Conservation (phyloP, 208 protist genomes). For the Wallacemonas collosoma region DNA sequence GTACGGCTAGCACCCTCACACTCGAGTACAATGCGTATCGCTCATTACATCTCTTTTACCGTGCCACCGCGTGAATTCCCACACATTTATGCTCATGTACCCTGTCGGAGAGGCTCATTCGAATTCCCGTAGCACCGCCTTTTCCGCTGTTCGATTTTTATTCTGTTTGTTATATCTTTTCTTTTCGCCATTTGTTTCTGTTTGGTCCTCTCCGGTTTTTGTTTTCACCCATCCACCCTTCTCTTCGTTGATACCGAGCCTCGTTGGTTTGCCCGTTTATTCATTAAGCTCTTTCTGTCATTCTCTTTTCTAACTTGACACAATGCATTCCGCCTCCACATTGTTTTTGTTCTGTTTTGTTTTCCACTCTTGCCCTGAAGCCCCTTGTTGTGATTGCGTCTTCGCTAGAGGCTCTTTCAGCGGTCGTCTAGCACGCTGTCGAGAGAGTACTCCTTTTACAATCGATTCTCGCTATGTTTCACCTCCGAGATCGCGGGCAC, state of each 20-base stretch:
- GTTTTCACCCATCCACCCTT: background rate
- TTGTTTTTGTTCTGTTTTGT: slow-evolving; percentile 21
- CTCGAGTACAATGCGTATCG: no score
- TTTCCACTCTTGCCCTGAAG: background rate
- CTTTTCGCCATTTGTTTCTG: background rate
- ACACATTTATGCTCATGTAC: background rate
- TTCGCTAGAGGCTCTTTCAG: background rate
- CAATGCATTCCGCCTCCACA: background rate
- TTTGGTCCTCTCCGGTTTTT: background rate
- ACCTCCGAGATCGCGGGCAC: slow-evolving; percentile 2
- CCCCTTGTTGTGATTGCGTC: background rate
- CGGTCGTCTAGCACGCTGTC: background rate
- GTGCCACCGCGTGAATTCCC: no score
- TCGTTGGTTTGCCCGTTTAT: background rate
- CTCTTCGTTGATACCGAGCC: background rate
- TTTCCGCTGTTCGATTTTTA: background rate
- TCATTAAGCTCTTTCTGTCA: slow-evolving; percentile 10
- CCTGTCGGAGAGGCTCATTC: background rate
- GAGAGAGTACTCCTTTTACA: background rate
- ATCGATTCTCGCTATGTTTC: background rate
- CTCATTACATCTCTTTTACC: no score
- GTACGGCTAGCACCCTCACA: no score
- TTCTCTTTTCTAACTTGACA: background rate
- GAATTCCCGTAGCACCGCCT: background rate
- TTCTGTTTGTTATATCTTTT: slow-evolving; percentile 3